Base-by-base conservation (phyloP, 441 rosid species). In the Theobroma grandiflorum region DNA sequence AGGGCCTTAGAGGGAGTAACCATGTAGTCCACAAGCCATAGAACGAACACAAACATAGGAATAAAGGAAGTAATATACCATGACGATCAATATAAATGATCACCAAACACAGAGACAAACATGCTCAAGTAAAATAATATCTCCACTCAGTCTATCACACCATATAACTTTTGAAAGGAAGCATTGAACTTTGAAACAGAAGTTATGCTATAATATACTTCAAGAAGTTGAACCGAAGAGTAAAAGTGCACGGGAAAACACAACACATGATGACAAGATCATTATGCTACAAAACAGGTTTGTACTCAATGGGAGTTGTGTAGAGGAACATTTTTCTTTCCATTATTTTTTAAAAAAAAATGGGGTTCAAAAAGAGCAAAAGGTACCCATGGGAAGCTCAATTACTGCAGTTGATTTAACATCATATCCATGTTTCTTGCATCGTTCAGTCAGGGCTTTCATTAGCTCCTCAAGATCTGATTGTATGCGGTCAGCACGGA, bases 401-500 rank as follows among this genome's bases (percentile, higher is more conserved):
- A 97, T 93, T 78, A 91, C 85, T 50, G 99, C 95, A 78, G 86
- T 78, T 57, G 99, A 89, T 78, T 94, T 93, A 71, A 95, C 85
- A 81, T 92, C 98, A 76, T 92, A 9, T 86, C 95, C 94, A 79
- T 91, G 98, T 88, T 91, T 97, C 91, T 90, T 92, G 91, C 92
- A 90, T 71, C 94, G 93, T 76, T 94, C 97, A 49, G 87, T 87
- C 66, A 97, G 82, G 79, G 89, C 97, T 89, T 90, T 95, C 88
- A 92, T 76, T 79, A 97, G 87, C 86, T 94, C 99, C 86, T 94
- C 99, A 66, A 97, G 89, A 86, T 97, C 94, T 79, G 98, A 95
- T 81, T 97, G 98, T 84, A 94, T 90, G 74, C 97, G 93, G 85
- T 97, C 99, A 82, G 98, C 98, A 77, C 97, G 98, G 75, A 95